phyloP scores from a whole-genome alignment of 2,329 filamentous ascomycete species.

The Geosmithia putterillii region DNA sequence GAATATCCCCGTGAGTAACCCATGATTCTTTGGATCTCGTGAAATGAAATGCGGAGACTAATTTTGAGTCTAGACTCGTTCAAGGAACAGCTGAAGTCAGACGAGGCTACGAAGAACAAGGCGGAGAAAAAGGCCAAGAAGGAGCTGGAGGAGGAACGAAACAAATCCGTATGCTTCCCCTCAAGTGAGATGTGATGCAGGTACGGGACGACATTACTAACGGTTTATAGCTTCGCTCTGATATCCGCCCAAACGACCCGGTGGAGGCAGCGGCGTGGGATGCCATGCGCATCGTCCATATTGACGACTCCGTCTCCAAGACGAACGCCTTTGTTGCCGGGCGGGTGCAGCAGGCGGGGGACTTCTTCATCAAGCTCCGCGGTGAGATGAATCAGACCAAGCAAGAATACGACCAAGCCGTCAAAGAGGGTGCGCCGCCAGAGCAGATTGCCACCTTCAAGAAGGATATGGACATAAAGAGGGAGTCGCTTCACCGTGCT shows the following conservation, averaged over 20 bases:
- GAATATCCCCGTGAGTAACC: slow-evolving; percentile 26
- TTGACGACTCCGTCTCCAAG: slow-evolving; percentile 26
- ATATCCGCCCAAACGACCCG: slow-evolving; percentile 28
- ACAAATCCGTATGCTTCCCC: slow-evolving; percentile 18
- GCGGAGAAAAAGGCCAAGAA: slow-evolving; percentile 32
- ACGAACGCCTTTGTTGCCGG: slow-evolving; percentile 27
- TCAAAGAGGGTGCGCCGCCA: slow-evolving; percentile 26
- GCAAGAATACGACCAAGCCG: slow-evolving; percentile 28
- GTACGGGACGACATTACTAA: background rate
- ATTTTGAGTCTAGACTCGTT: slow-evolving; percentile 21
- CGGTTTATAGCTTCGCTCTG: slow-evolving; percentile 21
- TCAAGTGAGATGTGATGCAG: background rate
- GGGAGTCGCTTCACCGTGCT: slow-evolving; percentile 35
- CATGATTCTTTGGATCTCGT: background rate
- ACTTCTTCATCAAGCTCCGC: slow-evolving; percentile 34
- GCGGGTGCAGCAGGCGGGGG: slow-evolving; percentile 37
- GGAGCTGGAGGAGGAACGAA: slow-evolving; percentile 24
- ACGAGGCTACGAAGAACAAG: slow-evolving; percentile 31
- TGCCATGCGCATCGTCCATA: slow-evolving; percentile 33
- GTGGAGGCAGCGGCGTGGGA: slow-evolving; percentile 40
- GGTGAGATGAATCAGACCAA: slow-evolving; percentile 34
- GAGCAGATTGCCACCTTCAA: slow-evolving; percentile 23
- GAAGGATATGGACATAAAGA: slow-evolving; percentile 27
- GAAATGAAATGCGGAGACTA: background rate
- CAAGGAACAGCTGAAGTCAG: slow-evolving; percentile 32